phyloP scores from a whole-genome alignment of 2,329 filamentous ascomycete species.

The Fusarium sp. region DNA sequence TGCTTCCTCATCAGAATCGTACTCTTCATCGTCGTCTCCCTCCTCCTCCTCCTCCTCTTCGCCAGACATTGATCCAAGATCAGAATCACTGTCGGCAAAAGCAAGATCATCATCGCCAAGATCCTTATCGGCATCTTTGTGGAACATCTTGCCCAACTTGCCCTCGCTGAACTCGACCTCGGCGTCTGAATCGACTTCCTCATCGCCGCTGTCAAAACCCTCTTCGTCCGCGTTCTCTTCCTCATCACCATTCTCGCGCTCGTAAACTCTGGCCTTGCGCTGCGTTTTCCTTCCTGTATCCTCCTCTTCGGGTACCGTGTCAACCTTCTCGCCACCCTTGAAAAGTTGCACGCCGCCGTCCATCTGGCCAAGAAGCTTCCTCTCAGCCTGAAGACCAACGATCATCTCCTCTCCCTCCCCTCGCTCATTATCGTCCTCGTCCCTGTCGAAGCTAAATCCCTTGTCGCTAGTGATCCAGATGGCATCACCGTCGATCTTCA shows the following conservation, averaged over 20 bases:
- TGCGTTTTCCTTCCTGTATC: conserved; percentile 69
- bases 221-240: conserved; percentile 63
- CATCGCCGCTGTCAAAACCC: conserved; percentile 63
- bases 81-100: conserved; percentile 97
- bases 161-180: conserved; percentile 67
- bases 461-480: conserved; percentile 84
- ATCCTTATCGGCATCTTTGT: conserved; percentile 60
- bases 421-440: conserved; percentile 73
- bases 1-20: conserved; percentile 71
- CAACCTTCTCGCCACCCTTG: conserved; percentile 75
- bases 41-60: conserved; percentile 56
- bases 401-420: conserved; percentile 97
- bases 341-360: conserved; percentile 88
- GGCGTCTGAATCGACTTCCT: conserved; percentile 59
- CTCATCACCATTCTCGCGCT: conserved; percentile 66
- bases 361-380: conserved; percentile 81
- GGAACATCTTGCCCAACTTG: conserved; percentile 69
- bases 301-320: conserved; percentile 60
- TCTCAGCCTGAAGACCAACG: conserved; percentile 84
- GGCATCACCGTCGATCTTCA: conserved; percentile 96
- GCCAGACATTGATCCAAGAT: conserved; percentile 85
- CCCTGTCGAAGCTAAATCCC: conserved; percentile 77
- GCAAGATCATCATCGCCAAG: conserved; percentile 75
- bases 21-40: conserved; percentile 61
- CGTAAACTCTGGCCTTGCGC: conserved; percentile 65